A percentile compares a stretch with the other conserved stretches of the same genome.
These are phyloP conservation scores for Croton laevigatus DNA, from an alignment of 441 rosid genomes.

Conservation along the genomic window DNA sequence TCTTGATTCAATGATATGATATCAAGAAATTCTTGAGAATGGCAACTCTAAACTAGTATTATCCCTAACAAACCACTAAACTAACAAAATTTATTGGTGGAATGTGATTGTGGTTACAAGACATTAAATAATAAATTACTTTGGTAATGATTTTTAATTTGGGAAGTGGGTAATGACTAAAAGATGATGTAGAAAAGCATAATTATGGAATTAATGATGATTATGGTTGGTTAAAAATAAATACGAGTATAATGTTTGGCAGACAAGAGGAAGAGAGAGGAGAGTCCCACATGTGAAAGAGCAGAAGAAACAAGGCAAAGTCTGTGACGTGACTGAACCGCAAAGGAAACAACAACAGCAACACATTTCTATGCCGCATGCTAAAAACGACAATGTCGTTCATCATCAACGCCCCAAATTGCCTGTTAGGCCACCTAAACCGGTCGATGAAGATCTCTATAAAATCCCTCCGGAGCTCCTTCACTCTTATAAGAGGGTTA, in stretches of 20 bases:
- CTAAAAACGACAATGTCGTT: constrained; percentile 32
- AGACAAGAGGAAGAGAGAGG: constrained; percentile 45
- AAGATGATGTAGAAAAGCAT: not conserved
- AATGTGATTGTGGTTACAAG: not conserved
- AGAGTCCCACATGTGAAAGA: constrained; percentile 48
- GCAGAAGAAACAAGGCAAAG: constrained; percentile 52
- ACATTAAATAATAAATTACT: no score
- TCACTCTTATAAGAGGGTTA: constrained; percentile 60
- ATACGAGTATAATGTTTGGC: not conserved
- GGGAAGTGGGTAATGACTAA: not conserved
- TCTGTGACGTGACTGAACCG: constrained; percentile 57
- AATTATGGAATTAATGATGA: constrained; percentile 2
- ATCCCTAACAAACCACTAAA: no score
- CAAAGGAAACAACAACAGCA: constrained; percentile 32
- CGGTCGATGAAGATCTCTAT: constrained; percentile 90
- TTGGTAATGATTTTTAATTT: not conserved
- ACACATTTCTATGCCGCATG: constrained; percentile 15
- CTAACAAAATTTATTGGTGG: no score
- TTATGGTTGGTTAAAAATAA: not conserved
- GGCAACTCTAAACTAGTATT: no score
- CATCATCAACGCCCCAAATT: constrained; percentile 29
- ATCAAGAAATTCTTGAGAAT: no score
- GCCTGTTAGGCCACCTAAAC: constrained; percentile 42
- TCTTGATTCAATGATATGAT: no score
- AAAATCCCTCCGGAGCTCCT: constrained; percentile 76